These are phyloP conservation scores for Diphasiastrum complanatum DNA, from an alignment of 83 land plant genomes.

Conservation along the genomic window DNA sequence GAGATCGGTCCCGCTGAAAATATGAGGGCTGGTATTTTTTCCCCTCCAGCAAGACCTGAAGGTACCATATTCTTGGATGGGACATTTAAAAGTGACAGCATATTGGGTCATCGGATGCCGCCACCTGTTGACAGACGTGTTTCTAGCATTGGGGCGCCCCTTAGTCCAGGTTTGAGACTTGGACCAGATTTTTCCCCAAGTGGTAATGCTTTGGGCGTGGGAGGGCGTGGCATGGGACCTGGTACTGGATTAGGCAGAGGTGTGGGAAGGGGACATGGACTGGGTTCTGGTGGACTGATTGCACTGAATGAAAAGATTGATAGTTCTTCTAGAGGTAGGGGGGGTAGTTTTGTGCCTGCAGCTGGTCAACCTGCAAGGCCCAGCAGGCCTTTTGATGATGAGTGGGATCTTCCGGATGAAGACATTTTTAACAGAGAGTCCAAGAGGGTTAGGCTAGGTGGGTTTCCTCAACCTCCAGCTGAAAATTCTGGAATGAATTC, in stretches of 20 bases:
- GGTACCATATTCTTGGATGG: slow-evolving; percentile 27
- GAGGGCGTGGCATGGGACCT: no score
- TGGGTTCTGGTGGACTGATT: no score
- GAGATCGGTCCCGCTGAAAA: slow-evolving; percentile 34
- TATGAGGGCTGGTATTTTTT: slow-evolving; percentile 21
- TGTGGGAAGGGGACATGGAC: no score
- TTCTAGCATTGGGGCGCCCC: no score
- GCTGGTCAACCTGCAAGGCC: slow-evolving; percentile 17
- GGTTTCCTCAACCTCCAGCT: slow-evolving; percentile 11
- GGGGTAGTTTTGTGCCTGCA: slow-evolving; percentile 41
- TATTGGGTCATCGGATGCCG: no score
- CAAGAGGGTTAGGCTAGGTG: slow-evolving; percentile 43
- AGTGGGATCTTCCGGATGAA: slow-evolving; percentile 40
- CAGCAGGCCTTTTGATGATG: slow-evolving; percentile 14
- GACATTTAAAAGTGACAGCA: no score
- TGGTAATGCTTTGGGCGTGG: no score
- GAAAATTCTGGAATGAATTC: slow-evolving; percentile 15
- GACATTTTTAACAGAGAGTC: slow-evolving; percentile 35
- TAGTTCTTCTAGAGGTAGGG: slow-evolving; percentile 30
- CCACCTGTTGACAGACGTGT: no score
- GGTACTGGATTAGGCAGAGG: no score
- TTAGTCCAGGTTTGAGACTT: no score
- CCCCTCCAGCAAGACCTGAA: slow-evolving; percentile 22
- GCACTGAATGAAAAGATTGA: no score
- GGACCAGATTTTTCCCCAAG: no score